Conservation (phyloP, 208 protist species). For the Kentomonas sorsogonicus region DNA sequence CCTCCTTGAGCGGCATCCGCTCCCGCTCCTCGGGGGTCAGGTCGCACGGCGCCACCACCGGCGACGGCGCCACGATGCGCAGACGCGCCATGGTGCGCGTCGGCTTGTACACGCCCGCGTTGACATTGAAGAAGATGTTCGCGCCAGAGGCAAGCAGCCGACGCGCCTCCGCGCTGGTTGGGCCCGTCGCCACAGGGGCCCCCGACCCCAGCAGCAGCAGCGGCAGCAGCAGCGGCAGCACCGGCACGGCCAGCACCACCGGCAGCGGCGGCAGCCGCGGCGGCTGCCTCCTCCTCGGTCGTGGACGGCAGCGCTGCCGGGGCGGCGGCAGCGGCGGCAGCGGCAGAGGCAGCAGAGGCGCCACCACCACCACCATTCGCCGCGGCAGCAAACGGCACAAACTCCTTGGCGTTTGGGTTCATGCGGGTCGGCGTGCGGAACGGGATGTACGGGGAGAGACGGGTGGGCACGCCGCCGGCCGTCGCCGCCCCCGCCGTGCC, state of each 20-base stretch:
- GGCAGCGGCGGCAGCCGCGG: constrained; percentile 11
- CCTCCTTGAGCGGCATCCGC: constrained; percentile 61
- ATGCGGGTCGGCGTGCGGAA: constrained; percentile 29
- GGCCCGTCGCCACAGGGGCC: constrained; percentile 10
- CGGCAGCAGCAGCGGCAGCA: constrained; percentile 4
- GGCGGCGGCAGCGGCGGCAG: constrained; percentile 15
- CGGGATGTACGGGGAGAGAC: constrained; percentile 59
- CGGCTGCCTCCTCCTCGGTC: constrained; percentile 51
- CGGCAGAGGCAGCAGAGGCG: no score
- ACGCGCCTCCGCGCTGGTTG: constrained; percentile 25
- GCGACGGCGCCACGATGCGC: constrained; percentile 51
- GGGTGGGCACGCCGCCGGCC: constrained; percentile 43
- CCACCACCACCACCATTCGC: no score
- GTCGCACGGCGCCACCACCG: constrained; percentile 43
- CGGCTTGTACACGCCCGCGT: constrained; percentile 52
- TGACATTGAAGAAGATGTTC: constrained; percentile 40
- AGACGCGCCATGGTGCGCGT: constrained; percentile 60
- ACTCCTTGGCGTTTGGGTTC: constrained; percentile 74
- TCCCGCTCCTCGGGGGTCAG: constrained; percentile 28
- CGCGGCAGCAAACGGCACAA: constrained; percentile 36
- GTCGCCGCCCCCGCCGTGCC: constrained; percentile 14
- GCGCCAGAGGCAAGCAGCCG: constrained; percentile 57
- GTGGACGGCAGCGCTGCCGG: constrained; percentile 60
- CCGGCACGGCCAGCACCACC: constrained; percentile 1
- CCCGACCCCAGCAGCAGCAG: constrained; percentile 9